phyloP scores from a whole-genome alignment of 2,329 filamentous ascomycete genomes.

The Xenoacremonium recifei region DNA sequence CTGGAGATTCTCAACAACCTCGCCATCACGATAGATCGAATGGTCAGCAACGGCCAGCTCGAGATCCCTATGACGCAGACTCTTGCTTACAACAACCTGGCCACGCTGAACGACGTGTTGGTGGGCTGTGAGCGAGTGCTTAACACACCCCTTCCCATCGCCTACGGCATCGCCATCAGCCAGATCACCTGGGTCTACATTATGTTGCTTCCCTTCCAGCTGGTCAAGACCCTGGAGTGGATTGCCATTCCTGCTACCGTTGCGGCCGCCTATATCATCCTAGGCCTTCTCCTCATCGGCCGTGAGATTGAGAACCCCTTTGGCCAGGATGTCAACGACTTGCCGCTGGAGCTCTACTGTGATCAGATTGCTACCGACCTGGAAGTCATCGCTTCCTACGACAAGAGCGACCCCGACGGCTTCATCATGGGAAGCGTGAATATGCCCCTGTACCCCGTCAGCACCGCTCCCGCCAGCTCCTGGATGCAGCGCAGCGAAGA shows the following conservation, averaged over 20 bases:
- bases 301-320: constrained; percentile 85
- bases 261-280: constrained; percentile 75
- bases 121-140: constrained; percentile 75
- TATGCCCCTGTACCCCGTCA: constrained; percentile 57
- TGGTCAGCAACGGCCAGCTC: constrained; percentile 56
- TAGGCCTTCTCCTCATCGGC: constrained; percentile 72
- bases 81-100: constrained; percentile 58
- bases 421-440: constrained; percentile 40
- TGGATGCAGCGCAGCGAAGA: constrained; percentile 43
- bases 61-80: constrained; percentile 58
- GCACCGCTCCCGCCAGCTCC: constrained; percentile 33
- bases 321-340: constrained; percentile 78
- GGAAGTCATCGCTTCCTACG: constrained; percentile 64
- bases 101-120: constrained; percentile 68
- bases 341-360: constrained; percentile 75
- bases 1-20: constrained; percentile 77
- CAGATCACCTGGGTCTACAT: constrained; percentile 89
- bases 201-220: constrained; percentile 77
- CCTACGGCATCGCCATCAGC: constrained; percentile 80
- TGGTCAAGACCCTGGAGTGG: constrained; percentile 63
- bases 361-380: constrained; percentile 71
- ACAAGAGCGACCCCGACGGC: constrained; percentile 30
- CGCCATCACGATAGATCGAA: constrained; percentile 61
- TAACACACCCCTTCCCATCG: constrained; percentile 77
- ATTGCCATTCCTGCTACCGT: constrained; percentile 76